Base-by-base conservation (phyloP, 805 yeast species). In the Candida takata region DNA sequence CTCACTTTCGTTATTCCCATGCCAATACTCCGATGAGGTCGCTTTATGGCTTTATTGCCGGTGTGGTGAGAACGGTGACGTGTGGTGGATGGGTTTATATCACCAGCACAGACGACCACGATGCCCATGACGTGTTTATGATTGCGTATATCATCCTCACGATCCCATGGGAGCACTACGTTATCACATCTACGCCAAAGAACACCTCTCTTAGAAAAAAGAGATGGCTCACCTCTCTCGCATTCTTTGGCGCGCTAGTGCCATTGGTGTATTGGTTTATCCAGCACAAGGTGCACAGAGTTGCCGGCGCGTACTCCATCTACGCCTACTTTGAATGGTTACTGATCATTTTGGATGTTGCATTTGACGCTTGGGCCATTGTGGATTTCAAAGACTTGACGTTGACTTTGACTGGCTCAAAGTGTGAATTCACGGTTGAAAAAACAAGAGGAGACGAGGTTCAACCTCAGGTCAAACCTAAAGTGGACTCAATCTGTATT, bases 31-130 rank as follows among this genome's bases (percentile, higher is more conserved):
- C 58, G 43, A 24, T 50, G 45, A 44, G 60, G 45, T 64, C 74
- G 10, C 54, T 60, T 45, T 43, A 67, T 42, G 70, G 70, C 28
- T 41, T 78, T n/a, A 31, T 72, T 3, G 53, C 75, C 5, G 98
- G 98, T n/a, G 41, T 84, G 3, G 36, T 84, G n/a, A 76, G 98
- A 60, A 92, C 98, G 0, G 72, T 92, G 37, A 81, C 95, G 2
- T 92, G 97, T 54, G 98, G 98, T 54, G 97, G 97, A 10, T 92
- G 97, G 97, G 95, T 94, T 7, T 92, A 92, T 55, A 83, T 92
- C 44, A 92, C 98, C 2, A 84, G 95, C 6, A 86, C 97, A 1
- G 98, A 92, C 58, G 96, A 92, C 57, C 97, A 90, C 50, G 95
- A 90, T 60, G 78, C 81, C 65, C 98, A 92, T 57, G 97, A 92